Evolutionary conservation across 2,329 filamentous ascomycete genomes (phyloP), one percentile per base, ranked within the genome.

Genomic region (Stachybotrys chlorohalonatus): DNA sequence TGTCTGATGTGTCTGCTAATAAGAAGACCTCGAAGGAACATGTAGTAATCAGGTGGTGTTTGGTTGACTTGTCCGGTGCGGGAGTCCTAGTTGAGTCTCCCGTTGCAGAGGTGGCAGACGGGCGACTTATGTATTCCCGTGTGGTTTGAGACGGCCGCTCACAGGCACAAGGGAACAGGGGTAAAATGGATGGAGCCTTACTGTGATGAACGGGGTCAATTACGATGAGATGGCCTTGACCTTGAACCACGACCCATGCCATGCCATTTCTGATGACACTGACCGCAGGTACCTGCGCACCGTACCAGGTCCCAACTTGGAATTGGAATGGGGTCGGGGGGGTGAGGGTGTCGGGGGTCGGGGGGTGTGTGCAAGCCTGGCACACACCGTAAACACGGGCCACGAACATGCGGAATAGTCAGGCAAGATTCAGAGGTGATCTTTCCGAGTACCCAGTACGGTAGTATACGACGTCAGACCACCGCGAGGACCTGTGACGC

Each of bases 71-170:
- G 36, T 9, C 13, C 2, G 36, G 13, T 9, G 36, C 8, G 36
- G 8, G 36, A 9, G 8, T 42, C 5, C 13, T 9, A 5, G 36
- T 9, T 13, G 8, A 42, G 36, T 9, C 9, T 13, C 13, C 36
- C 5, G 36, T 3, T 2, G 36, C 36, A 42, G 36, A 42, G 36
- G 36, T 42, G 36, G 36, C 36, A 42, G 36, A 42, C 36, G 36
- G 45, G 24, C 9, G 54, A 39, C 54, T 56, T 56, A 53, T 56
- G 54, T 56, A 56, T 53, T 47, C 45, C 36, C 13, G 36, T 42
- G 36, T 9, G 36, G 13, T 42, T 24, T 24, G 24, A 42, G 36
- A 13, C 36, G 13, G 36, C 8, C 13, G 36, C 36, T 42, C 36
- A 42, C 36, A 42, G 36, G 13, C 36, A 42, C 9, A 9, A 13